phyloP scores from a whole-genome alignment of 2,329 filamentous ascomycete species.

The Dothistroma pini region DNA sequence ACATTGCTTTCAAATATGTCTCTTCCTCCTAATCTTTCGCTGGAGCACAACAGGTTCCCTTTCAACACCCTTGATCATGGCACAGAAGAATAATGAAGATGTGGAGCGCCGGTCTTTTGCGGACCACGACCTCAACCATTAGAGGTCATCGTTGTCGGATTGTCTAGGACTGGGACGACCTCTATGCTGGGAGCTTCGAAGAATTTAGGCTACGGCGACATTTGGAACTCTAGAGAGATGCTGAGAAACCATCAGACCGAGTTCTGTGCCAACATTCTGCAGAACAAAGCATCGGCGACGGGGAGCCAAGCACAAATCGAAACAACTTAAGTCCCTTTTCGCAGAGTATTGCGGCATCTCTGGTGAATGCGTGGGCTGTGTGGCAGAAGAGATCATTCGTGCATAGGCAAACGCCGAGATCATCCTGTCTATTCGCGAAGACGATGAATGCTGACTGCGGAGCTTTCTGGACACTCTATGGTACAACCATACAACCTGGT shows the following conservation, averaged over 20 bases:
- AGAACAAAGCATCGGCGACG: neutral
- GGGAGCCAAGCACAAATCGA: neutral
- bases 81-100: neutral
- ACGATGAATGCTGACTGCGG: constrained; percentile 37
- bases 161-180: constrained; percentile 5
- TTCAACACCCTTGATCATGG: neutral
- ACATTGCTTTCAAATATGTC: neutral
- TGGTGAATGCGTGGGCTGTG: constrained; percentile 3
- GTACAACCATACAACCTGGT: constrained; percentile 4
- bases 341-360: constrained; percentile 1
- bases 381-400: constrained; percentile 33
- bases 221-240: constrained; percentile 6
- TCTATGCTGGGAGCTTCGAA: constrained; percentile 12
- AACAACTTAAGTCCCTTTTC: constrained; percentile 7
- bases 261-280: constrained; percentile 1
- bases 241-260: constrained; percentile 1
- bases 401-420: constrained; percentile 68
- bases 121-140: neutral
- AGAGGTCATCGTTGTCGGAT: constrained; percentile 7
- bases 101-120: constrained; percentile 4
- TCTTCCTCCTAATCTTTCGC: neutral
- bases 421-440: constrained; percentile 49
- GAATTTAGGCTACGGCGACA: constrained; percentile 7
- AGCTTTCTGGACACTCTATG: constrained; percentile 5
- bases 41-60: neutral